Evolutionary conservation across 768 basidiomycete species (phyloP).

Genomic region (Tylopilus balloui): DNA sequence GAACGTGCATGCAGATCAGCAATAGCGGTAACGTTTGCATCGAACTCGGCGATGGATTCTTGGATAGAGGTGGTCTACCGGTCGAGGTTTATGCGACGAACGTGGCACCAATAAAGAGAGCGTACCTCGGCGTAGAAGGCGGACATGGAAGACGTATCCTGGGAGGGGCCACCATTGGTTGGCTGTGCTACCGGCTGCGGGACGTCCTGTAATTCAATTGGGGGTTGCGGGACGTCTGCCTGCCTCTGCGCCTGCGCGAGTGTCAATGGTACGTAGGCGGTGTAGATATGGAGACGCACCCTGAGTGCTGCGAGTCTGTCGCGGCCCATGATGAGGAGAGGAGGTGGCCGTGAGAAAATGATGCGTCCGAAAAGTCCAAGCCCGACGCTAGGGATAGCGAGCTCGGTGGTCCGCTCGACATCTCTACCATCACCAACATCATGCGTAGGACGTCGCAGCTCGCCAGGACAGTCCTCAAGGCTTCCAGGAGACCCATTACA

Average conservation of each 20-base stretch:
- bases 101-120: neutral
- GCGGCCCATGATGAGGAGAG: slow-evolving; percentile 42
- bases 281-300: slow-evolving; percentile 49
- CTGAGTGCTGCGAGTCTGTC: slow-evolving; percentile 84
- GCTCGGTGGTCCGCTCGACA: slow-evolving; percentile 40
- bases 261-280: slow-evolving; percentile 40
- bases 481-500: slow-evolving; percentile 7
- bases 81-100: neutral
- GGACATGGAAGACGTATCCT: slow-evolving; percentile 27
- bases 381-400: slow-evolving; percentile 2
- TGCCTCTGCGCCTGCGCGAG: slow-evolving; percentile 49
- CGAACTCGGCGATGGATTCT: slow-evolving; percentile 41
- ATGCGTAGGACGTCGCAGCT: slow-evolving; percentile 56
- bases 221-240: slow-evolving; percentile 27
- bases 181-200: slow-evolving; percentile 8
- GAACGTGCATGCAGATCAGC: slow-evolving; percentile 48
- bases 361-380: neutral
- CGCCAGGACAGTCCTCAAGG: slow-evolving; percentile 72
- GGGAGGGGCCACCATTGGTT: slow-evolving; percentile 1
- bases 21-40: slow-evolving; percentile 43
- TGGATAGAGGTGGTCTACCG: slow-evolving; percentile 47
- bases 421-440: slow-evolving; percentile 51
- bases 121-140: slow-evolving; percentile 33
- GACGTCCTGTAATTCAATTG: slow-evolving; percentile 27
- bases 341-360: slow-evolving; percentile 13